phyloP scores from a whole-genome alignment of 176 grass and related monocot genomes.

The Puccinellia tenuiflora region DNA sequence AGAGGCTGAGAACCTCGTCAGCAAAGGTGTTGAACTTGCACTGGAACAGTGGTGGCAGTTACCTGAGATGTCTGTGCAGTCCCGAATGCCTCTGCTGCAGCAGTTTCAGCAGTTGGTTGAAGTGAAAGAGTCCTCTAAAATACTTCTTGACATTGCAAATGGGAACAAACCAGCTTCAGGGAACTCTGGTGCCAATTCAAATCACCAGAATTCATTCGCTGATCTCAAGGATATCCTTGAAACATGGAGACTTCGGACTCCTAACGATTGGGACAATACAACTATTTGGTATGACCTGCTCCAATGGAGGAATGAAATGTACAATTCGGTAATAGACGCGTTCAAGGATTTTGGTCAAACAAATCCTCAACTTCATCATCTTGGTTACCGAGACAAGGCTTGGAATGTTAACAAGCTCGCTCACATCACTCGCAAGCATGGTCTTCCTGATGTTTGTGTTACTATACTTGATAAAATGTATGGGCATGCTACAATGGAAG shows the following conservation, averaged over 20 bases:
- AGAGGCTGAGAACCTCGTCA: slow-evolving; percentile 77
- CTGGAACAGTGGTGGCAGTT: slow-evolving; percentile 99
- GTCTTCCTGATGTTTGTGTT: slow-evolving; percentile 95
- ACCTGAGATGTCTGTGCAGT: slow-evolving; percentile 92
- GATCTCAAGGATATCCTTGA: slow-evolving; percentile 99
- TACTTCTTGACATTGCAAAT: slow-evolving; percentile 92
- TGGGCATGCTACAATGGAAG: slow-evolving; percentile 99
- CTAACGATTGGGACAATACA: slow-evolving; percentile 95
- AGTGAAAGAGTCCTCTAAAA: slow-evolving; percentile 92
- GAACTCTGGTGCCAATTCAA: slow-evolving; percentile 69
- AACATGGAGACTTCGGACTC: slow-evolving; percentile 94
- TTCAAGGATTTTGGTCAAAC: slow-evolving; percentile 91
- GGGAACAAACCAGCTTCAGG: slow-evolving; percentile 89
- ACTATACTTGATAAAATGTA: slow-evolving; percentile 98
- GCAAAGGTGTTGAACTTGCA: slow-evolving; percentile 93
- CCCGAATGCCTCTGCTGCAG: slow-evolving; percentile 82
- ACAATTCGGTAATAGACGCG: slow-evolving; percentile 97
- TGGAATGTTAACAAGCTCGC: slow-evolving; percentile 99
- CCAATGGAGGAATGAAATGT: slow-evolving; percentile 99
- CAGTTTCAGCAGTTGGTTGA: slow-evolving; percentile 98
- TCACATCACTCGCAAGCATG: slow-evolving; percentile 91
- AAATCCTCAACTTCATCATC: slow-evolving; percentile 98
- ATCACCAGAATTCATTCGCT: slow-evolving; percentile 66
- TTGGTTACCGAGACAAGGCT: slow-evolving; percentile 94
- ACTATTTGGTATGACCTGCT: slow-evolving; percentile 97